Evolutionary conservation across 306 rosid species (phyloP), one percentile per base, ranked within the genome.

Genomic region (Lupinus albus): DNA sequence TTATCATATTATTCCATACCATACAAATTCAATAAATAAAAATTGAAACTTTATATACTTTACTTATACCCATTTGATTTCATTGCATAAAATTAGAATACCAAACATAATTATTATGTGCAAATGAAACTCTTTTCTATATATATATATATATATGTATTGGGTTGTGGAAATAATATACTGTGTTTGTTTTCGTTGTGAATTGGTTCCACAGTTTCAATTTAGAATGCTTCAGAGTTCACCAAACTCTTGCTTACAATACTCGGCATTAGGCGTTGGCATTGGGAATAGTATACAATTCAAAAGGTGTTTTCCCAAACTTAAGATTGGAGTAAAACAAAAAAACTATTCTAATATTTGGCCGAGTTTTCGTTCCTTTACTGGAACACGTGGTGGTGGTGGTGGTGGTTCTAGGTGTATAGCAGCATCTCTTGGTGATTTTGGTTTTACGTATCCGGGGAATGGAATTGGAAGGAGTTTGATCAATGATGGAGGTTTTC

Each of bases 181-280:
- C 68, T 28, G 14, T 36, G 8, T 25, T 51, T 51, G 13, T 68
- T 18, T 42, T 17, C 8, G 49, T 14, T 33, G 6, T 3, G 30
- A 42, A 50, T 25, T 80, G 80, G 13, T 67, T 52, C 67, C 49
- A 42, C 87, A 84, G 88, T 50, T 88, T 79, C 97, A 89, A 74
- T 74, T 81, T 70, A 83, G 71, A 68, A 80, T 64, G 18, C 74
- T 84, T 63, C 81, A 81, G 51, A 71, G 20, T 46, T 76, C 66
- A 18, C 69, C 79, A 2, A 67, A 47, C 28, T 33, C 70, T 28
- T 71, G 49, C 74, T 64, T 74, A 30, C 86, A 82, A 1, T 56
- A 48, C 53, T 60, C 76, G 12, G 46, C 77, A 3, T 72, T 63
- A 61, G 38, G 38, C 38, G 38, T 33, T 33, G 32, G 64, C 68